Evolutionary conservation across 306 rosid species (phyloP).

Genomic region (Acacia confusa): DNA sequence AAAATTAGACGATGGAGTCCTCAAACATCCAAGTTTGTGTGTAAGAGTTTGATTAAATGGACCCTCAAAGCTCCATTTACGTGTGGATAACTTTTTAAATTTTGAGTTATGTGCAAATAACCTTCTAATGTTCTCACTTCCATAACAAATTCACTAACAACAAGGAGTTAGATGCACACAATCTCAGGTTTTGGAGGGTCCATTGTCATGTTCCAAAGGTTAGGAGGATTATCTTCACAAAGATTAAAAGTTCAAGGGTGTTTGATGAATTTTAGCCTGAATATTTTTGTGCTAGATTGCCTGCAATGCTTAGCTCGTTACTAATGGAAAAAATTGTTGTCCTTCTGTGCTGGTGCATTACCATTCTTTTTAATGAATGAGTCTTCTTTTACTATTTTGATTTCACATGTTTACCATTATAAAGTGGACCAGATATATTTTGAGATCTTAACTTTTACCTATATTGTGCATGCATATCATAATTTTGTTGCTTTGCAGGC

Average conservation of each 20-base stretch:
- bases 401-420: not conserved
- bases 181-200: not conserved
- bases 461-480: not conserved
- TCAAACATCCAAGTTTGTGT: not conserved
- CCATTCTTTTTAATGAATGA: not conserved
- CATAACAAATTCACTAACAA: not conserved
- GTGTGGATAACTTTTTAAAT: not conserved
- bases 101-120: not conserved
- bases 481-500: constrained; percentile 47
- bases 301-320: not conserved
- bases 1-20: not conserved
- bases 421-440: not conserved
- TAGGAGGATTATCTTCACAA: not conserved
- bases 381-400: constrained; percentile 2
- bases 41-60: not conserved
- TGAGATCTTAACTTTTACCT: constrained; percentile 12
- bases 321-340: not conserved
- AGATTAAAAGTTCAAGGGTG: not conserved
- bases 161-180: not conserved
- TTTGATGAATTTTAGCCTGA: not conserved
- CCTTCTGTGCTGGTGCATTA: not conserved
- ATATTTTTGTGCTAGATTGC: not conserved
- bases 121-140: not conserved
- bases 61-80: not conserved
- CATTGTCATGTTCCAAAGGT: not conserved